Evolutionary conservation across 2,329 filamentous ascomycete species (phyloP).

Genomic region (Clonostachys solani): DNA sequence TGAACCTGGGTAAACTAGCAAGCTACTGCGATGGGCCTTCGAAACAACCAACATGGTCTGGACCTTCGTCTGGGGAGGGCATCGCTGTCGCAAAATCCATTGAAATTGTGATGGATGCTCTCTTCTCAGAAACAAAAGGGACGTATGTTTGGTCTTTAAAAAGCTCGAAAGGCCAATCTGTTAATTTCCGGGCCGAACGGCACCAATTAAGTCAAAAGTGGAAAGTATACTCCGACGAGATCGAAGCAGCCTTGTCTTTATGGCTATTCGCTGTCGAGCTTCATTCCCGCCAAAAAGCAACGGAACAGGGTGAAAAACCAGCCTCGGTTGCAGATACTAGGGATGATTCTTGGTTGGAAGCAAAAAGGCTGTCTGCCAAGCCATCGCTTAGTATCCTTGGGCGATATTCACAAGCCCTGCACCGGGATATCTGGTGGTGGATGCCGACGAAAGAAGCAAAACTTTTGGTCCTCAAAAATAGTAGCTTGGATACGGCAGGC

Average conservation of each 20-base stretch:
- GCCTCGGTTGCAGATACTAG: too few relatives aligned
- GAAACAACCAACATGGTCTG: too few relatives aligned
- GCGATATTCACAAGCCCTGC: conserved; percentile 1
- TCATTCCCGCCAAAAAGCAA: too few relatives aligned
- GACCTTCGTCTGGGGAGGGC: conserved; percentile 8
- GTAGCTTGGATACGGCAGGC: too few relatives aligned
- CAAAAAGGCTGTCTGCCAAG: too few relatives aligned
- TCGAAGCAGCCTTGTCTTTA: conserved; percentile 22
- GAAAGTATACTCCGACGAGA: conserved; percentile 10
- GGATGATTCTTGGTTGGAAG: too few relatives aligned
- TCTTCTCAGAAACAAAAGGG: too few relatives aligned
- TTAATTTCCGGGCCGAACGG: too few relatives aligned
- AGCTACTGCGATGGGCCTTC: too few relatives aligned
- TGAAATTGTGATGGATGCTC: conserved; percentile 11
- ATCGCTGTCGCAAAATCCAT: conserved; percentile 9
- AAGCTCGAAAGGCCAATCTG: background rate
- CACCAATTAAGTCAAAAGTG: too few relatives aligned
- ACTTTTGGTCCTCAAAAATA: too few relatives aligned
- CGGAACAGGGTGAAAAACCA: conserved; percentile 1
- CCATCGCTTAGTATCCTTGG: conserved; percentile 9
- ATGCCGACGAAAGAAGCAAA: too few relatives aligned
- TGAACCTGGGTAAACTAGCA: conserved; percentile 10
- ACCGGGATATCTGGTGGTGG: conserved; percentile 10
- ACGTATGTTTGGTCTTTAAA: conserved; percentile 1
- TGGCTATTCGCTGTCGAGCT: conserved; percentile 15